phyloP scores from a whole-genome alignment of 495 filamentous ascomycete genomes.

The Ascodesmis nigricans region DNA sequence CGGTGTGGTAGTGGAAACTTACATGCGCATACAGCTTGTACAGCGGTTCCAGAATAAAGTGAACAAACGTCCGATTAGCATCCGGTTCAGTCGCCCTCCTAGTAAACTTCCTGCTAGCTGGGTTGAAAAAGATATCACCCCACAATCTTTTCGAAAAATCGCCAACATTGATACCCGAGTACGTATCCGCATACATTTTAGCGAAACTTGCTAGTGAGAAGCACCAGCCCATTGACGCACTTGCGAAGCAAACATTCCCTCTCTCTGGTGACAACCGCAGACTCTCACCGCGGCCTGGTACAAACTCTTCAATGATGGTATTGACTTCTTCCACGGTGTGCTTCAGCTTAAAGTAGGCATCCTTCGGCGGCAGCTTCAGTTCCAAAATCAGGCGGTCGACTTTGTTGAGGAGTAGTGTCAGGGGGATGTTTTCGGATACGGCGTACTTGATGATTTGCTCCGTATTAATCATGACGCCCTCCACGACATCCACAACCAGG shows the following conservation, averaged over 20 bases:
- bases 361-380: constrained; percentile 78
- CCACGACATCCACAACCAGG: constrained; percentile 89
- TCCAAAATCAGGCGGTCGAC: constrained; percentile 90
- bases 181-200: constrained; percentile 84
- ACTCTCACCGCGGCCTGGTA: constrained; percentile 62
- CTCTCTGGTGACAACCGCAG: constrained; percentile 81
- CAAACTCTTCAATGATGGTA: constrained; percentile 68
- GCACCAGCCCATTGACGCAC: constrained; percentile 84
- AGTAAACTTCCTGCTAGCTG: constrained; percentile 68
- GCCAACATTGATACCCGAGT: constrained; percentile 50
- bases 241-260: constrained; percentile 89
- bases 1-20: constrained; percentile 4
- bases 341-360: constrained; percentile 96
- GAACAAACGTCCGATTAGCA: constrained; percentile 70
- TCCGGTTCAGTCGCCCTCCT: constrained; percentile 63
- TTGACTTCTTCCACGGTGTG: constrained; percentile 97
- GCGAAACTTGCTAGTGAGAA: constrained; percentile 86
- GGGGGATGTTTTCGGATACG: constrained; percentile 67
- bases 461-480: constrained; percentile 88
- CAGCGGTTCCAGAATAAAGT: constrained; percentile 87
- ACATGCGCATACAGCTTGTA: constrained; percentile 89
- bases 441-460: constrained; percentile 94
- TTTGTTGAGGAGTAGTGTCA: constrained; percentile 87
- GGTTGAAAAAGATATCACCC: constrained; percentile 96
- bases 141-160: constrained; percentile 70